Evolutionary conservation across 2,329 filamentous ascomycete genomes (phyloP), one percentile per base, ranked within the genome.

Genomic region (Aspergillus amoenus): DNA sequence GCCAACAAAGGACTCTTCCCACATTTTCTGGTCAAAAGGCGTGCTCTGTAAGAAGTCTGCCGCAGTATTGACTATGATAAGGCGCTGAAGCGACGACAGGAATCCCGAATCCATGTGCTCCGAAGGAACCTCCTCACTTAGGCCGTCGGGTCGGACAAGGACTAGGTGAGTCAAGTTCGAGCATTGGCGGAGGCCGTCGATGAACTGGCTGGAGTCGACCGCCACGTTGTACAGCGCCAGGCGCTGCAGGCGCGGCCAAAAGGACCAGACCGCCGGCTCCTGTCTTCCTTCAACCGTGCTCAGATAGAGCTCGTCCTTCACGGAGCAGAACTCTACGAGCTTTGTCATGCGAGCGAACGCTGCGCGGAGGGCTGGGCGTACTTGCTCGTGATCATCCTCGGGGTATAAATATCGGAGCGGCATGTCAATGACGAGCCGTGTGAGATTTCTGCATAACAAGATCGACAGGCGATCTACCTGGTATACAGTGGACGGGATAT

Each of bases 301-400:
- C 3, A 58, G 50, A n/a, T 54, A 56, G 9, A 63, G 55, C 34
- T 61, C 59, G 30, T 61, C 59, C 9, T 50, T 22, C 3, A 57
- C 50, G 11, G 59, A 63, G 41, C 55, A 57, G 22, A 63, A 60
- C 24, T 60, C 56, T 22, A 58, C 57, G 15, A 63, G 27, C n/a
- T 42, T 39, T 27, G 42, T 56, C 43, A 63, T 39, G 18, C 61
- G 61, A 5, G 21, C 21, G 32, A 61, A 61, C 5, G 61, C 52
- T 5, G 46, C 48, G 18, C 59, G 55, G 45, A 61, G 52, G 2
- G 56, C 30, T 7, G 55, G 52, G 8, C 56, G 57, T 5, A 61
- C 13, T 11, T 32, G 37, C 1, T 52, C n/a, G 8, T 49, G 30
- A n/a, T 56, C 56, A 2, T 59, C 40, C 6, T 60, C 46, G 4